These are phyloP conservation scores for Hypholoma sublateritium DNA, from an alignment of 768 basidiomycete genomes.

Conservation along the genomic window DNA sequence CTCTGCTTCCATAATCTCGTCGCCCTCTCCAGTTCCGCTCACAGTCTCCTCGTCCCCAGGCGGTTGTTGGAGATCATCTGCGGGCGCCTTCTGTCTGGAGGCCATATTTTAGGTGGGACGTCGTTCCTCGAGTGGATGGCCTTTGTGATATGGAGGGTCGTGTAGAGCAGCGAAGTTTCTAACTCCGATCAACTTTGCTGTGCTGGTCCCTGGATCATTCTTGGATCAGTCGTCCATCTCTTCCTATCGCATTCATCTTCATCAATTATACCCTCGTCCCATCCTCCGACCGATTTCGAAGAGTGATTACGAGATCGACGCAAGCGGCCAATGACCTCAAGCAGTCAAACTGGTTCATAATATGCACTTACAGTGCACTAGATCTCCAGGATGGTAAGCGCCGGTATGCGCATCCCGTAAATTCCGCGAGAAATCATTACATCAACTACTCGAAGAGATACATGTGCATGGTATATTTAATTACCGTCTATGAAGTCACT, in stretches of 20 bases:
- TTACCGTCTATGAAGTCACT: conserved; percentile 8
- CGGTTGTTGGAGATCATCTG: conserved; percentile 48
- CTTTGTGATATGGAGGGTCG: conserved; percentile 13
- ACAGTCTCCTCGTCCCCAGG: conserved; percentile 64
- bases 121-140: conserved; percentile 13
- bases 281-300: too few relatives aligned
- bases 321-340: too few relatives aligned
- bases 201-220: background rate
- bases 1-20: conserved; percentile 85
- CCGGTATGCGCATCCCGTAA: too few relatives aligned
- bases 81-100: conserved; percentile 34
- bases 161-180: conserved; percentile 21
- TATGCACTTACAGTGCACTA: too few relatives aligned
- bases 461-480: background rate
- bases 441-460: too few relatives aligned
- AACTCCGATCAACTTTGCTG: conserved; percentile 34
- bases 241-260: conserved; percentile 3
- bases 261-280: too few relatives aligned
- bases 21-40: conserved; percentile 59
- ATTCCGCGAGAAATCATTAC: too few relatives aligned
- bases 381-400: too few relatives aligned
- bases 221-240: background rate
- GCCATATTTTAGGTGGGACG: conserved; percentile 29
- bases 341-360: too few relatives aligned
- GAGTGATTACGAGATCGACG: too few relatives aligned